Conservation (phyloP, 768 basidiomycete genomes). For the Mycena galopus region DNA sequence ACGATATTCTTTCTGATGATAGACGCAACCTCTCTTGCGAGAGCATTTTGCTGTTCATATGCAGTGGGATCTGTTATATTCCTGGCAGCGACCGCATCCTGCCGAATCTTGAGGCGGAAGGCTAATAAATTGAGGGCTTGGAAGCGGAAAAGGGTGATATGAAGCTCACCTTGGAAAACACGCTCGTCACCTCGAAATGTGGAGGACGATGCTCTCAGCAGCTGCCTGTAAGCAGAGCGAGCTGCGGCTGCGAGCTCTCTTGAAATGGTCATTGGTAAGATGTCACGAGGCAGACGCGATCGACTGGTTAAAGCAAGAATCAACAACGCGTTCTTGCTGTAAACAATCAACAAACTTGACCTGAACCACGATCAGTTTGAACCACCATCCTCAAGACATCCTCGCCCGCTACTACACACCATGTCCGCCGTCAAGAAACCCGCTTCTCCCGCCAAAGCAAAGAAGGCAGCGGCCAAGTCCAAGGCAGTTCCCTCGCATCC, state of each 20-base stretch:
- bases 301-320: no score
- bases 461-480: conserved; percentile 51
- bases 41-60: conserved; percentile 67
- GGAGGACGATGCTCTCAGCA: conserved; percentile 73
- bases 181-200: conserved; percentile 78
- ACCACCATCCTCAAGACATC: neutral
- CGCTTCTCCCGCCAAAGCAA: conserved; percentile 17
- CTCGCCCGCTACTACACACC: neutral
- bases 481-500: conserved; percentile 67
- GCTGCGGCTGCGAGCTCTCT: conserved; percentile 71
- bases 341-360: neutral
- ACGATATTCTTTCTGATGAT: conserved; percentile 88
- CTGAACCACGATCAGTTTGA: neutral
- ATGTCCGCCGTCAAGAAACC: conserved; percentile 17
- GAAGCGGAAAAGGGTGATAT: neutral
- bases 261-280: conserved; percentile 64
- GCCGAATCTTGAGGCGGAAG: conserved; percentile 78
- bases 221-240: conserved; percentile 79
- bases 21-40: conserved; percentile 79
- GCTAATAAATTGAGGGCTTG: conserved; percentile 55
- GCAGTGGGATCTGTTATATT: conserved; percentile 58
- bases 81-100: conserved; percentile 61
- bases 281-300: no score
- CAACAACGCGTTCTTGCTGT: neutral
- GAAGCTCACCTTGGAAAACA: conserved; percentile 64